Conservation (phyloP, 225 moss, liverwort and hornwort genomes). For the Sphagnum tenellum region DNA sequence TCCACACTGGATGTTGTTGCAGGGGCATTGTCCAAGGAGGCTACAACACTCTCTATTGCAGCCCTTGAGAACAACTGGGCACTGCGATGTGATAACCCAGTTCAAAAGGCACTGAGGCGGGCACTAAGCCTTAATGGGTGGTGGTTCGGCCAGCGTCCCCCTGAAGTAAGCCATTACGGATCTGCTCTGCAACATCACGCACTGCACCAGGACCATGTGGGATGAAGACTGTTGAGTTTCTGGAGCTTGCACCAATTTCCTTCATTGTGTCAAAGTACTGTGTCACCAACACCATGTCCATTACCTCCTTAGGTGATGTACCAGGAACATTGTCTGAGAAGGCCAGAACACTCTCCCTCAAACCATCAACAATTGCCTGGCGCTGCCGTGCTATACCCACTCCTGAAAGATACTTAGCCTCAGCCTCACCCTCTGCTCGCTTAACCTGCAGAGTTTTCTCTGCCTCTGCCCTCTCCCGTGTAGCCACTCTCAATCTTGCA, state of each 20-base stretch:
- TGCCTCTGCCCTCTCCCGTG: slow-evolving; percentile 70
- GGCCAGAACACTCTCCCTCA: slow-evolving; percentile 80
- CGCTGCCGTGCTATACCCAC: slow-evolving; percentile 80
- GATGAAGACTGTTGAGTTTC: slow-evolving; percentile 84
- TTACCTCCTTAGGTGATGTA: slow-evolving; percentile 71
- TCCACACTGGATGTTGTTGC: no score
- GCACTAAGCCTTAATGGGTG: no score
- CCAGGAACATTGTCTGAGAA: slow-evolving; percentile 86
- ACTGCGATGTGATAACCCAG: no score
- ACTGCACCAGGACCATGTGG: slow-evolving; percentile 81
- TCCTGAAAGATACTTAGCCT: slow-evolving; percentile 74
- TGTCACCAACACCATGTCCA: slow-evolving; percentile 81
- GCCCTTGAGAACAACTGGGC: no score
- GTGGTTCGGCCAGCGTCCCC: slow-evolving; percentile 22
- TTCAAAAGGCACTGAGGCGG: no score
- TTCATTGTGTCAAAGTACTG: slow-evolving; percentile 92
- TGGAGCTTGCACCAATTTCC: slow-evolving; percentile 71
- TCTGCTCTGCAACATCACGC: slow-evolving; percentile 76
- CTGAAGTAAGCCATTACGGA: slow-evolving; percentile 75
- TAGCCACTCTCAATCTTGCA: slow-evolving; percentile 65
- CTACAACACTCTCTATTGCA: no score
- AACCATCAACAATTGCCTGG: slow-evolving; percentile 77
- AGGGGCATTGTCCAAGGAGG: no score
- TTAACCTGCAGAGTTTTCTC: slow-evolving; percentile 88
- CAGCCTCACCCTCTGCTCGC: slow-evolving; percentile 79